A percentile compares a stretch with the other conserved stretches of the same genome.
Conservation (phyloP, 345 rosid genomes). For the Garcia nutans region DNA sequence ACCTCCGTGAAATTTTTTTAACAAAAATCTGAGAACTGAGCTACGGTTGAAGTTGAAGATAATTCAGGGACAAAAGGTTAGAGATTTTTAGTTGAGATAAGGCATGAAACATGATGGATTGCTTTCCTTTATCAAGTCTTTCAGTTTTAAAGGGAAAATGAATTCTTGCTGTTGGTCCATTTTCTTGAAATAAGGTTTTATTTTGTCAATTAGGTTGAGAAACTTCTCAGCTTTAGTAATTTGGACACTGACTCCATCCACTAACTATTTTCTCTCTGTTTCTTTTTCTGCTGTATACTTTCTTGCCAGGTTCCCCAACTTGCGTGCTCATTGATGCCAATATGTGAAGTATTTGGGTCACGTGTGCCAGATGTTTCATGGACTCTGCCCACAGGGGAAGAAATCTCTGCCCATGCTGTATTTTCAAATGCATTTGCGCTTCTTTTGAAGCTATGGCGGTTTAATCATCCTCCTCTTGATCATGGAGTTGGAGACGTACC, state of each 20-base stretch:
- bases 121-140: background rate
- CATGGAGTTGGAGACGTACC: conserved; percentile 65
- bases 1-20: too few species aligned
- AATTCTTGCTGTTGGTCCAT: background rate
- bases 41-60: too few species aligned
- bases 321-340: conserved; percentile 85
- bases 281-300: conserved; percentile 3
- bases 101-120: background rate
- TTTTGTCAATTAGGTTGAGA: background rate
- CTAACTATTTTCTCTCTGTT: background rate
- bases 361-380: conserved; percentile 55
- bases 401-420: conserved; percentile 64
- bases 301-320: conserved; percentile 73
- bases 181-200: background rate
- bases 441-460: conserved; percentile 85
- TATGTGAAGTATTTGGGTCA: conserved; percentile 94
- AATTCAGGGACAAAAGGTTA: background rate
- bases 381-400: conserved; percentile 80
- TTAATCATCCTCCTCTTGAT: conserved; percentile 79
- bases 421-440: conserved; percentile 89
- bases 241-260: conserved; percentile 1
- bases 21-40: too few species aligned
- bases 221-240: background rate
- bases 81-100: background rate
- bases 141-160: background rate